These are phyloP conservation scores for Protomyces arabidopsidicola DNA, from an alignment of 1,139 yeast species.

Conservation along the genomic window DNA sequence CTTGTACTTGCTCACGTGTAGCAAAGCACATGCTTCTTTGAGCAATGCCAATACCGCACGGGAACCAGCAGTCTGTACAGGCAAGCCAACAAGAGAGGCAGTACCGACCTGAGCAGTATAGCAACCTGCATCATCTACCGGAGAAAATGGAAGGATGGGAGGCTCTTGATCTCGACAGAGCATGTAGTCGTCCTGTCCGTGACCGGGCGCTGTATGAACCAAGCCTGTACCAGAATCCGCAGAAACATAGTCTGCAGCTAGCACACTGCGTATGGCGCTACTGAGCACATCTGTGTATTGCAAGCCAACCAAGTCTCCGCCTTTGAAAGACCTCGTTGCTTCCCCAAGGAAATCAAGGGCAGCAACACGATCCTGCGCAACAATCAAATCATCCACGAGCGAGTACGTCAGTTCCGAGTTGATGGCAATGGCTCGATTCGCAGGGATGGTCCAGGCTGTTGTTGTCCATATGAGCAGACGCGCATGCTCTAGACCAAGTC, in stretches of 20 bases:
- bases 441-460: conserved; percentile 95
- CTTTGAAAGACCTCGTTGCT: neutral
- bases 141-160: conserved; percentile 59
- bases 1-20: conserved; percentile 52
- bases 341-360: conserved; percentile 48
- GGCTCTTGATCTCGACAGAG: conserved; percentile 47
- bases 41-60: conserved; percentile 47
- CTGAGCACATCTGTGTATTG: conserved; percentile 1
- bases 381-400: conserved; percentile 35
- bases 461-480: conserved; percentile 77
- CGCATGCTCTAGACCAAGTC: conserved; percentile 26
- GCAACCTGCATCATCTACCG: conserved; percentile 71
- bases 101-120: conserved; percentile 52
- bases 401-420: conserved; percentile 55
- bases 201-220: conserved; percentile 97
- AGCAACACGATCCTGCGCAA: conserved; percentile 50
- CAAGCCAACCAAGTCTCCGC: neutral
- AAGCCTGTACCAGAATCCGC: conserved; percentile 84
- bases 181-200: conserved; percentile 88
- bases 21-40: conserved; percentile 39
- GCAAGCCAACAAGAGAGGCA: conserved; percentile 51
- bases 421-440: conserved; percentile 78
- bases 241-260: conserved; percentile 80
- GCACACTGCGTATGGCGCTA: conserved; percentile 48
- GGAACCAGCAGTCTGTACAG: conserved; percentile 62